A percentile compares a stretch with the other conserved stretches of the same genome.
Conservation (phyloP, 31 red algal species). For the Bonnemaisonia californica region DNA sequence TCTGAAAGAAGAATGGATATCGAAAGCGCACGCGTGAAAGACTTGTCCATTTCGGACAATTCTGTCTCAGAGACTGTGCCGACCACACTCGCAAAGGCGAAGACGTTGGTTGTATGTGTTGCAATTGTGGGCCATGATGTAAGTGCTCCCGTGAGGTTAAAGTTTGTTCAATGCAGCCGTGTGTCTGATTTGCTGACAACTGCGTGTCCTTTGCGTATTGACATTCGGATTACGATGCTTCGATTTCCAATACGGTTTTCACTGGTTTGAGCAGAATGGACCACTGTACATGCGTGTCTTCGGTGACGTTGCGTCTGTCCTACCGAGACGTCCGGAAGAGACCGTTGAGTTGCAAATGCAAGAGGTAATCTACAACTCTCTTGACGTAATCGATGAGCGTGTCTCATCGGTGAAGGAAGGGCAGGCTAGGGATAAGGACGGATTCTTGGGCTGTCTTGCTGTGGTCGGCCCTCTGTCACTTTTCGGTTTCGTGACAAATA, state of each 20-base stretch:
- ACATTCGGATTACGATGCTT: too few relatives aligned
- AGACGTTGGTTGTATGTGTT: neutral
- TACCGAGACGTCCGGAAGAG: conserved; percentile 33
- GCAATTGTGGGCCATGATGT: neutral
- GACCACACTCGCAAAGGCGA: neutral
- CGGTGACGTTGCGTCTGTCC: conserved; percentile 15
- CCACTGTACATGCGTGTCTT: conserved; percentile 57
- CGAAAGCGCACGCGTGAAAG: neutral
- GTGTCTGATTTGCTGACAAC: neutral
- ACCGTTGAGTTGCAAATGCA: conserved; percentile 54
- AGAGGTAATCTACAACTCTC: conserved; percentile 83
- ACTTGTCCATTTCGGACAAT: neutral
- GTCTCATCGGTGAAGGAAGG: conserved; percentile 10
- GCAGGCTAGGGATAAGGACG: conserved; percentile 23
- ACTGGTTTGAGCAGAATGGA: conserved; percentile 23
- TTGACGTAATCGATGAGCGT: conserved; percentile 82
- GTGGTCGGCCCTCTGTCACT: conserved; percentile 64
- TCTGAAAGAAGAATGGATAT: too few relatives aligned
- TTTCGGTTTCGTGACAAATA: conserved; percentile 68
- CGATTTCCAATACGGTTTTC: too few relatives aligned
- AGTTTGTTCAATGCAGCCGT: too few relatives aligned
- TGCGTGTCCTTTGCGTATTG: too few relatives aligned
- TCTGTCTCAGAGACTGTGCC: neutral
- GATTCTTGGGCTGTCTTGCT: conserved; percentile 81
- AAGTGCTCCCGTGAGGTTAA: too few relatives aligned